Base-by-base conservation (phyloP, 805 yeast genomes). In the Starmerella tilneyi region DNA sequence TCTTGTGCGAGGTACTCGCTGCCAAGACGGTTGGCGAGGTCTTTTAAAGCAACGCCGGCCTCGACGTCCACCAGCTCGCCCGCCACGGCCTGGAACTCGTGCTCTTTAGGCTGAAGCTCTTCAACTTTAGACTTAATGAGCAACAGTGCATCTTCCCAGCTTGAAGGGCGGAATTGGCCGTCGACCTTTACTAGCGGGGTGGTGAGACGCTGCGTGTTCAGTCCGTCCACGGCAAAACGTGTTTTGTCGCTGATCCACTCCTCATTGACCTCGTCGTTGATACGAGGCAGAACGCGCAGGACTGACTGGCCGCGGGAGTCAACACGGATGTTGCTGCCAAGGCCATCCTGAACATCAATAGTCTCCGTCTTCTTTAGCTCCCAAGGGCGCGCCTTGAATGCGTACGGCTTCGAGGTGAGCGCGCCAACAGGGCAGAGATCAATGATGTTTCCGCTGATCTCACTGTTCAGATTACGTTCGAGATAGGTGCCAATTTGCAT, bases 341-440 rank as follows among this genome's bases (percentile, higher is more conserved):
- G 62, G 19, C 78, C 94, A 64, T 84, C 94, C 68, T 78, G 64
- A 12, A 84, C 92, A 63, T 84, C 94, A 56, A 84, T 74, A 43
- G 89, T 73, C 65, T 84, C 94, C 39, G 94, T 83, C 70, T 83
- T 78, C 69, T 83, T 84, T 62, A 84, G 74, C 66, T 84, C 94
- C 94, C 94, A 84, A 24, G 94, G 94, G 62, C 94, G 75, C 13
- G 94, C 94, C 61, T 76, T 78, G 73, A 84, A 84, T n/a, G 94
- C 86, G 58, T 84, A 84, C 21, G 94, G 94, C 66, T 84, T 84
- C 23, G 84, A 77, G 28, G 94, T 84, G 57, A 84, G 75, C 1
- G 94, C 94, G 57, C 94, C 94, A 51, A 84, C 94, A 17, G 94
- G 94, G 68, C 94, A 84, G 55, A 84, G 72, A 63, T 84, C 94